A percentile compares a stretch with the other conserved stretches of the same genome.
These are phyloP conservation scores for Pichia californica DNA, from an alignment of 805 yeast species.

Conservation along the genomic window DNA sequence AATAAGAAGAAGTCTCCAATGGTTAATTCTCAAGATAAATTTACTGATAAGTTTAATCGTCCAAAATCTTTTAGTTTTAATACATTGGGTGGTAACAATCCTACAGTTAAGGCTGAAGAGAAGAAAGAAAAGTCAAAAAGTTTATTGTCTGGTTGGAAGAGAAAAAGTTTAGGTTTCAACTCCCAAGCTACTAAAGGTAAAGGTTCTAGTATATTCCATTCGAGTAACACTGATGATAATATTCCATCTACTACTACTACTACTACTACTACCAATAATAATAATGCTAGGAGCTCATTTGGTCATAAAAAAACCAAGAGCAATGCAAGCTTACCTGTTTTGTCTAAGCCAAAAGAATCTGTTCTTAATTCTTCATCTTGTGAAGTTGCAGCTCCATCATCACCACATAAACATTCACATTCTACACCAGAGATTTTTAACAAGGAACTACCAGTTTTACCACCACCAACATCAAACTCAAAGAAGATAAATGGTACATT, in stretches of 20 bases:
- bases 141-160: constrained; percentile 26
- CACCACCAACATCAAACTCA: constrained; percentile 7
- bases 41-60: constrained; percentile 1
- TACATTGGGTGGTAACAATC: neutral
- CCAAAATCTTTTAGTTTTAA: constrained; percentile 14
- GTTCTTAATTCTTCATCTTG: neutral
- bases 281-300: no score
- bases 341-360: neutral
- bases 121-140: constrained; percentile 25
- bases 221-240: no score
- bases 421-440: constrained; percentile 6
- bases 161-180: constrained; percentile 20
- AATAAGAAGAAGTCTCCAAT: constrained; percentile 3
- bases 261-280: no score
- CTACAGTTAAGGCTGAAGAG: constrained; percentile 10
- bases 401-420: constrained; percentile 12
- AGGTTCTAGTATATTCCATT: neutral
- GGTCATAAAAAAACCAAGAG: constrained; percentile 6
- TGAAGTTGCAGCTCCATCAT: neutral
- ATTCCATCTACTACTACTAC: no score
- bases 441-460: constrained; percentile 5
- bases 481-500: no score
- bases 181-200: neutral
- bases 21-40: neutral
- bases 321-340: constrained; percentile 8